phyloP scores from a whole-genome alignment of 106 monocot species.

The Alisma plantagoaquatica region DNA sequence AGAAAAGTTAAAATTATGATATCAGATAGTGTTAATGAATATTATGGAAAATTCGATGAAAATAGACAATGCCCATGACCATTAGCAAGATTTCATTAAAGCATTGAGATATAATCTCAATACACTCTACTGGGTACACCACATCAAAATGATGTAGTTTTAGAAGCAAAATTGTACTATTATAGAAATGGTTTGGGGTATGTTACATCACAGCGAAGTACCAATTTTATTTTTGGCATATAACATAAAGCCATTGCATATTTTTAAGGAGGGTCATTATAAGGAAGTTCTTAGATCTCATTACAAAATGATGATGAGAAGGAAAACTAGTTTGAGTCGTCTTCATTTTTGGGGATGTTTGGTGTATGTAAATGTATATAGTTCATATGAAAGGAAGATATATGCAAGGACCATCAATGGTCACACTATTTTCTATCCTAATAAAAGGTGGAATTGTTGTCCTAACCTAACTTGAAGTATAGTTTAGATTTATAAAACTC shows the following conservation, averaged over 20 bases:
- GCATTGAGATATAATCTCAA: neutral
- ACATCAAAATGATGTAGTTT: neutral
- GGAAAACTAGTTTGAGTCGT: constrained; percentile 1
- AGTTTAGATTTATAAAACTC: neutral
- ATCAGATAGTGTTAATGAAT: too few relatives aligned
- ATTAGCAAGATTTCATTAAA: neutral
- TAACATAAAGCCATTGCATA: neutral
- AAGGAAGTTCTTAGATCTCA: neutral
- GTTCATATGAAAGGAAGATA: constrained; percentile 1
- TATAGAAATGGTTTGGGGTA: neutral
- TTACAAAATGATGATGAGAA: neutral
- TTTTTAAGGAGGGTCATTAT: neutral
- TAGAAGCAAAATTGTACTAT: neutral
- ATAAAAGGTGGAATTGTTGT: neutral
- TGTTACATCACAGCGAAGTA: neutral
- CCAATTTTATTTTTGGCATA: neutral
- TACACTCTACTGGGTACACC: neutral
- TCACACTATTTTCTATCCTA: neutral
- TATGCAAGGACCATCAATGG: neutral
- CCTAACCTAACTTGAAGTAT: neutral
- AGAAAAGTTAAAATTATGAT: neutral
- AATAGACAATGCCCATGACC: neutral
- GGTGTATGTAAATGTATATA: neutral
- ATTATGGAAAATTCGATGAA: neutral
- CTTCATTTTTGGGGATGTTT: neutral